These are phyloP conservation scores for Hypomontagnella submonticulosa DNA, from an alignment of 495 filamentous ascomycete species.

Conservation along the genomic window DNA sequence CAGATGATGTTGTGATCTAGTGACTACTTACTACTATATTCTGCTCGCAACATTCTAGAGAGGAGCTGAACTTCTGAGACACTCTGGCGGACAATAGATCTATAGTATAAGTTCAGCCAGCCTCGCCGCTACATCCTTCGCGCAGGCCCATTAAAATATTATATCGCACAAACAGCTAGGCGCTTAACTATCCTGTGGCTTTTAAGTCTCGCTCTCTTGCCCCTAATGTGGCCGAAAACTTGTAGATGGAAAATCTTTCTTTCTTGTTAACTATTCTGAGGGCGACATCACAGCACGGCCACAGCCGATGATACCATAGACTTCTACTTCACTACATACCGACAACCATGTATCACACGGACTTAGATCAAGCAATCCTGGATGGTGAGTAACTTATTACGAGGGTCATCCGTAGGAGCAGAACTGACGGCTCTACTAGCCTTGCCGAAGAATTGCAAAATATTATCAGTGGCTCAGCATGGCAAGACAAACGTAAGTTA, in stretches of 20 bases:
- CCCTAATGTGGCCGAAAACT: too few species aligned
- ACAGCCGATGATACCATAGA: too few species aligned
- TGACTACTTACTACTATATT: background rate
- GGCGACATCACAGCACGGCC: too few species aligned
- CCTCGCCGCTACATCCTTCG: background rate
- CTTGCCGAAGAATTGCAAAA: background rate
- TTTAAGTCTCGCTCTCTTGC: too few species aligned
- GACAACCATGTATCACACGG: background rate
- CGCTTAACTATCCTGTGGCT: background rate
- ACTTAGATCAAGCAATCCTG: conserved; percentile 2
- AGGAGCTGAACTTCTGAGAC: background rate
- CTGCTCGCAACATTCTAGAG: background rate
- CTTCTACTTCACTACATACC: background rate
- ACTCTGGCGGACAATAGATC: background rate
- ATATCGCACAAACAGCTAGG: background rate
- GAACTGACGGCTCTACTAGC: conserved; percentile 1
- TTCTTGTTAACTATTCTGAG: too few species aligned
- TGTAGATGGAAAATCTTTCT: too few species aligned
- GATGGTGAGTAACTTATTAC: background rate
- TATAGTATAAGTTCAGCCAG: background rate
- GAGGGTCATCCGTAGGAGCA: background rate
- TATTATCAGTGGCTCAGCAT: background rate
- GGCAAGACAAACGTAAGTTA: conserved; percentile 6
- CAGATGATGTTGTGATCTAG: background rate
- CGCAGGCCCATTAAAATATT: too few species aligned